Evolutionary conservation across 2,329 filamentous ascomycete species (phyloP), one percentile per base, ranked within the genome.

Genomic region (Pezicula neosporulosa): DNA sequence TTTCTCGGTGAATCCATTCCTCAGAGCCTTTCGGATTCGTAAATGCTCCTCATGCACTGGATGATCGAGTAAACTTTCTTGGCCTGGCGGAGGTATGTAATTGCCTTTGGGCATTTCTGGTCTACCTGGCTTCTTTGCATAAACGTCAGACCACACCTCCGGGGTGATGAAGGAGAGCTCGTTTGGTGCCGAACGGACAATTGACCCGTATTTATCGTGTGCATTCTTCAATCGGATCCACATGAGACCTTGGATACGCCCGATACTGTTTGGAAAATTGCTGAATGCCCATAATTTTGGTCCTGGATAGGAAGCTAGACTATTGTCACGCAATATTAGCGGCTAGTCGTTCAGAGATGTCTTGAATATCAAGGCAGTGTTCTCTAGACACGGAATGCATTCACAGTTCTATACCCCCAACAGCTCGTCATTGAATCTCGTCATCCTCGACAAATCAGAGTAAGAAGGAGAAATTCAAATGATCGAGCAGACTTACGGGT

Each of bases 1-100:
- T 9, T 48, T 42, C 15, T 63, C 56, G 4, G 56, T 59, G 45
- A 66, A 64, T 1, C 50, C 57, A 28, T 21, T 19, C 19, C 24
- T 45, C 43, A 45, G 16, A 45, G 27, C 13, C 21, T 45, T 45
- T n/a, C 43, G 43, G 21, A 45, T 28, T 24, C 21, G 43, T 15
- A 6, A 15, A 28, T 45, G 43, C 4, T 45, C 43, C 16, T 45
- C 43, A n/a, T 28, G 43, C 13, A 28, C 24, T 24, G 43, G 27
- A 45, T 28, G 19, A 6, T 24, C 13, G 27, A 45, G 5, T 15
- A 21, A 4, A 28, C 43, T 15, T 21, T 21, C 16, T 45, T 13
- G 10, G 30, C 16, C 13, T 45, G 19, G 13, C 13, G 13, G 13
- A 45, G 18, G 21, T 30, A 13, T 24, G 24, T 45, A 45, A 28